Percentiles rank a stretch among this genome's conserved stretches.
Evolutionary conservation across 805 yeast species (phyloP).

Genomic region (Ogataea kodamae): DNA sequence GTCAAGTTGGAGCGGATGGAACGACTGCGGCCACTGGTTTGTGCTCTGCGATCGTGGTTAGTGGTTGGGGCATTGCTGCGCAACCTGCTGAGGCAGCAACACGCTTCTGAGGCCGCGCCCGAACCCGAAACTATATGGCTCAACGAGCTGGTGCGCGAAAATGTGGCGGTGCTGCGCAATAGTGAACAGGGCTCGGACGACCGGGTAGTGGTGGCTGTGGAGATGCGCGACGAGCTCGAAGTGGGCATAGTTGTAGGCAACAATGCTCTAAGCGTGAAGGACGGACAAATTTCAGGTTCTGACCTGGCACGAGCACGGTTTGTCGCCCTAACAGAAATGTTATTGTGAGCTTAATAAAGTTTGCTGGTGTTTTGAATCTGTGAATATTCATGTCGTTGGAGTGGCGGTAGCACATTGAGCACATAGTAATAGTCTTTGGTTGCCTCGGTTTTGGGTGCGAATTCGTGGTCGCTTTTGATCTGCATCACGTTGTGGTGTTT

Average conservation of each 20-base stretch:
- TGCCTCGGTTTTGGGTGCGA: slow-evolving; percentile 2
- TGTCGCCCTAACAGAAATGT: slow-evolving; percentile 18
- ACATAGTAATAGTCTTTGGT: slow-evolving; percentile 12
- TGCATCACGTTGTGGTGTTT: slow-evolving; percentile 6
- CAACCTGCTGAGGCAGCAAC: slow-evolving; percentile 16
- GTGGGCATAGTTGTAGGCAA: neutral
- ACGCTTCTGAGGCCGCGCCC: slow-evolving; percentile 1
- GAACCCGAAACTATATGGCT: slow-evolving; percentile 16
- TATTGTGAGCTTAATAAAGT: slow-evolving; percentile 6
- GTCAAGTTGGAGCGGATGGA: slow-evolving; percentile 24
- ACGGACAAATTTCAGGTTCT: too few species aligned
- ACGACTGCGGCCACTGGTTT: slow-evolving; percentile 18
- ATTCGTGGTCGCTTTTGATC: slow-evolving; percentile 4
- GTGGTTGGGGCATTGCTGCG: slow-evolving; percentile 24
- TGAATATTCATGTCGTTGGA: slow-evolving; percentile 12
- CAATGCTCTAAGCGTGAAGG: too few species aligned
- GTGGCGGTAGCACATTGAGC: slow-evolving; percentile 14
- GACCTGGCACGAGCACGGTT: slow-evolving; percentile 11
- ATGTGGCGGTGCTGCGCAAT: slow-evolving; percentile 7
- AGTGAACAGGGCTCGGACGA: too few species aligned
- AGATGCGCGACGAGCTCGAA: neutral
- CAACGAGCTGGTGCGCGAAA: slow-evolving; percentile 22
- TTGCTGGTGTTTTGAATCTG: slow-evolving; percentile 7
- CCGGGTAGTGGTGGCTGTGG: too few species aligned
- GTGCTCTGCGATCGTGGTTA: slow-evolving; percentile 29